These are phyloP conservation scores for Fusarium pseudograminearum DNA, from an alignment of 2,329 filamentous ascomycete genomes.

Conservation along the genomic window DNA sequence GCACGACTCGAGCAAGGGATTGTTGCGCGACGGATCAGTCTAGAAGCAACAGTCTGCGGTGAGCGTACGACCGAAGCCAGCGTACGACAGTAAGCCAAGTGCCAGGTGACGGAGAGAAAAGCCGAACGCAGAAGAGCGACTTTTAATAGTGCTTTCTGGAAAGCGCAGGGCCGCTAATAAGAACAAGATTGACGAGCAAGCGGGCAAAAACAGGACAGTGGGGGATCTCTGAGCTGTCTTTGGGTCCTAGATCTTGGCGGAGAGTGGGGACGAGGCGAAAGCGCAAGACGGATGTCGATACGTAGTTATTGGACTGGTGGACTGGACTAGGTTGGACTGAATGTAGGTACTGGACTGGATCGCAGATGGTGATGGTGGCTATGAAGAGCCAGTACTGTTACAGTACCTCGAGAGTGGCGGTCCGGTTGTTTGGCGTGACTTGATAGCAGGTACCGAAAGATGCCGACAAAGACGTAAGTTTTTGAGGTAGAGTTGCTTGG, in stretches of 20 bases:
- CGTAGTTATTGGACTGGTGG: slow-evolving; percentile 10
- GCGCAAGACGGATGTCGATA: slow-evolving; percentile 17
- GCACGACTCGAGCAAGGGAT: slow-evolving; percentile 39
- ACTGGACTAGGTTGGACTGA: background rate
- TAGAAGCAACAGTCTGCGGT: slow-evolving; percentile 36
- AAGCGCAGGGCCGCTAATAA: slow-evolving; percentile 25
- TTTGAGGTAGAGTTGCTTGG: slow-evolving; percentile 21
- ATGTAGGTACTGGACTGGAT: slow-evolving; percentile 7
- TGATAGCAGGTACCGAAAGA: slow-evolving; percentile 11
- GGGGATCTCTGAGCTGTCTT: slow-evolving; percentile 37
- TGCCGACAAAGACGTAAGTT: slow-evolving; percentile 14
- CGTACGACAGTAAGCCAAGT: slow-evolving; percentile 39
- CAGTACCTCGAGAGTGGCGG: slow-evolving; percentile 29
- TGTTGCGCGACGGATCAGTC: slow-evolving; percentile 40
- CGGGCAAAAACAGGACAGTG: slow-evolving; percentile 35
- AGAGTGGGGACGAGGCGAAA: slow-evolving; percentile 41
- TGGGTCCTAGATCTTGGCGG: slow-evolving; percentile 33
- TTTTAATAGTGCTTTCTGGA: slow-evolving; percentile 11
- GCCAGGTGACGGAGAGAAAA: slow-evolving; percentile 21
- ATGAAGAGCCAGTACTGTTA: slow-evolving; percentile 19
- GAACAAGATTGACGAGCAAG: slow-evolving; percentile 23
- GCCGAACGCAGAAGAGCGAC: slow-evolving; percentile 25
- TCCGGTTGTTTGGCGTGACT: slow-evolving; percentile 32
- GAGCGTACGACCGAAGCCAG: slow-evolving; percentile 31
- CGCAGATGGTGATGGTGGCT: slow-evolving; percentile 34